Evolutionary conservation across 495 filamentous ascomycete genomes (phyloP), one percentile per base, ranked within the genome.

Genomic region (Glonium stellatum): DNA sequence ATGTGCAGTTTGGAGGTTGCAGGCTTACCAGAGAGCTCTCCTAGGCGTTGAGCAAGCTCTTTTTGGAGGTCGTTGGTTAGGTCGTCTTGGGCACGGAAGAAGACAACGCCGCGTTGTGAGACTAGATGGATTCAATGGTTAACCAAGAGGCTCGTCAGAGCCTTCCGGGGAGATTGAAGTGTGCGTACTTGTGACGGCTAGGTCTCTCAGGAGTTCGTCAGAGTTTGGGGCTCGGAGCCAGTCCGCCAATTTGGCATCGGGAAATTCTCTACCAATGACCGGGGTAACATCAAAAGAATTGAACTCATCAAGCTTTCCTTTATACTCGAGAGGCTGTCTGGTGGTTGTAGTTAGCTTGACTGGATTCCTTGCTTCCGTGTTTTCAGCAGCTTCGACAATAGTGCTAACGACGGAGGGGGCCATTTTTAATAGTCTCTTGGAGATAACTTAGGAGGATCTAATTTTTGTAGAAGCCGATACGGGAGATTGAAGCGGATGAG

Each of bases 31-130:
- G 82, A 77, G 8, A 85, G 76, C 64, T 84, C 72, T 12, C 87
- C 87, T 0, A 92, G 79, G 1, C 80, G 77, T 54, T 87, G 79
- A 1, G 80, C 77, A 0, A 91, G 79, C 58, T 85, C 79, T 66
- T 91, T 91, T 60, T 87, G 84, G 19, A 83, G 73, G 18, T 85
- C 80, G 62, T 87, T 78, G 63, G 78, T 78, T 8, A 88, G 70
- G 54, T 75, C 78, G 69, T 89, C 80, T 63, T 92, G 88, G 37
- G 81, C 79, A 27, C 87, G 85, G 75, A 93, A 89, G 76, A 90
- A 90, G 42, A 92, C 88, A 0, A 93, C 89, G 2, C 87, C 87
- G 0, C 88, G 82, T 63, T 86, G 83, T 15, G 87, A 92, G 64
- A 93, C 88, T 91, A 42, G 46, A 11, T 5, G 18, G 13, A 25